A percentile compares a stretch with the other conserved stretches of the same genome.
Evolutionary conservation across 176 grass and related monocot species (phyloP).

Genomic region (Echinochloa phyllopogon): DNA sequence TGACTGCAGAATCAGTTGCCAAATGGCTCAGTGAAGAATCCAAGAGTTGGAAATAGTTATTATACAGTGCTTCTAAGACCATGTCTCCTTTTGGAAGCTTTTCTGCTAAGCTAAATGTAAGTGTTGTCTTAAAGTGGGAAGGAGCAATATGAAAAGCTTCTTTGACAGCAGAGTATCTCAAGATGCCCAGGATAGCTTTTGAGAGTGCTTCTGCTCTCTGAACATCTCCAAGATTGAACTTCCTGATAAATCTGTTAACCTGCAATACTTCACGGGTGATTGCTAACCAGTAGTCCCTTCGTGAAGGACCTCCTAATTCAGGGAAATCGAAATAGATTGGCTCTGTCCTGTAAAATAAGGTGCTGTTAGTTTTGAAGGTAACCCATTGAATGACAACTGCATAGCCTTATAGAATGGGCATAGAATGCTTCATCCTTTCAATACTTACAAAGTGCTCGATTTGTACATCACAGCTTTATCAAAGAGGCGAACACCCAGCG

Average conservation of each 20-base stretch:
- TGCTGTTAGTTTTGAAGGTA: constrained; percentile 32
- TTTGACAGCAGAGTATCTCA: constrained; percentile 83
- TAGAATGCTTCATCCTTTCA: constrained; percentile 34
- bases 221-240: constrained; percentile 76
- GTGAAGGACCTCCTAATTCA: constrained; percentile 71
- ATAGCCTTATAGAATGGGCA: constrained; percentile 24
- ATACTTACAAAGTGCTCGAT: constrained; percentile 81
- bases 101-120: constrained; percentile 90
- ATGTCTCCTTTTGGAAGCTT: constrained; percentile 92
- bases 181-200: constrained; percentile 75
- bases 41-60: constrained; percentile 66
- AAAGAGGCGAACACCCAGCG: constrained; percentile 86
- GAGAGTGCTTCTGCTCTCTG: constrained; percentile 78
- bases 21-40: constrained; percentile 52
- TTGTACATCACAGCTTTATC: constrained; percentile 92
- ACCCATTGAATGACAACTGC: constrained; percentile 5
- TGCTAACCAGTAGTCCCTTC: constrained; percentile 88
- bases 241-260: constrained; percentile 81
- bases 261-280: constrained; percentile 83
- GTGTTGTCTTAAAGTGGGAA: constrained; percentile 84
- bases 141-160: constrained; percentile 77
- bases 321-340: constrained; percentile 87
- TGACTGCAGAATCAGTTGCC: constrained; percentile 36
- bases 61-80: constrained; percentile 82
- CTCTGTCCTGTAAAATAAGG: constrained; percentile 66